phyloP scores from a whole-genome alignment of 257 asterid species.

The Nicotiana attenuata region DNA sequence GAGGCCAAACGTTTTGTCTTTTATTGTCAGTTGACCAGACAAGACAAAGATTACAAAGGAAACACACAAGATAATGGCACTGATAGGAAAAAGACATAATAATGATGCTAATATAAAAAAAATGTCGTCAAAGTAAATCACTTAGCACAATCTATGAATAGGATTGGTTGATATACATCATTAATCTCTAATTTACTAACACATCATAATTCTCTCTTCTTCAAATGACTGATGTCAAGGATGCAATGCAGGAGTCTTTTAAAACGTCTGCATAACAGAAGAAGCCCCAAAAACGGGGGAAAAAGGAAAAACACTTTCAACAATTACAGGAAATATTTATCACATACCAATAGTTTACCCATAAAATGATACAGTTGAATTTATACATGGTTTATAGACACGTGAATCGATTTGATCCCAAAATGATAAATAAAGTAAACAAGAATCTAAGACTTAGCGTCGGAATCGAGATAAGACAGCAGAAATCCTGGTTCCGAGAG shows the following conservation, averaged over 20 bases:
- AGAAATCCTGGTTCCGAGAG: no score
- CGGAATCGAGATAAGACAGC: no score
- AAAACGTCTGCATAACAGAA: neutral
- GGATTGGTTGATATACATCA: neutral
- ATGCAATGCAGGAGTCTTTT: neutral
- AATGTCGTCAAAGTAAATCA: neutral
- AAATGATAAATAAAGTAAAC: no score
- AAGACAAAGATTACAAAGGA: neutral
- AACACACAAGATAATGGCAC: neutral
- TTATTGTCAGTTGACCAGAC: neutral
- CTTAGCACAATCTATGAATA: neutral
- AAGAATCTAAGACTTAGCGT: no score
- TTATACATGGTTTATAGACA: no score
- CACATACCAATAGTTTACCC: neutral
- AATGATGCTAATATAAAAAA: neutral
- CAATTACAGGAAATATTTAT: no score
- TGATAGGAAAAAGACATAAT: neutral
- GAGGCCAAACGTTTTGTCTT: neutral
- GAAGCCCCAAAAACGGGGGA: neutral
- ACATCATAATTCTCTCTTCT: neutral
- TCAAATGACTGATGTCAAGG: neutral
- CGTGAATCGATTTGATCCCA: no score
- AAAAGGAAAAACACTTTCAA: neutral
- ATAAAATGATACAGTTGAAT: no score
- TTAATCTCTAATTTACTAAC: neutral